Evolutionary conservation across 495 filamentous ascomycete species (phyloP).

Genomic region (Neurospora sp.): DNA sequence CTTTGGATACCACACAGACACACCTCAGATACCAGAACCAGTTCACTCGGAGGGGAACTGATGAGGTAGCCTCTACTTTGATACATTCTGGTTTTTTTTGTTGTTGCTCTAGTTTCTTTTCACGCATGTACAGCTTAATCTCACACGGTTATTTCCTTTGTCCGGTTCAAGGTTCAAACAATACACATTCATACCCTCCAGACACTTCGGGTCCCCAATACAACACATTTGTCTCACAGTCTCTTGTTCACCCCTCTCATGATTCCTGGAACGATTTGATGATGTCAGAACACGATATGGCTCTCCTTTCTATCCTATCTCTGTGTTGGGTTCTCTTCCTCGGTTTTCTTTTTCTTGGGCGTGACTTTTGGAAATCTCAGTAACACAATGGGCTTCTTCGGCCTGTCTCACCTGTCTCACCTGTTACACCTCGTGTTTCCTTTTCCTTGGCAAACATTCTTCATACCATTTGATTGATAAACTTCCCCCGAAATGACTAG

Average conservation of each 20-base stretch:
- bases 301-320: constrained; percentile 6
- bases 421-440: neutral
- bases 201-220: neutral
- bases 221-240: neutral
- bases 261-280: neutral
- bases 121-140: neutral
- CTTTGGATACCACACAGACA: neutral
- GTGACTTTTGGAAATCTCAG: neutral
- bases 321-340: constrained; percentile 11
- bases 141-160: neutral
- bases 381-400: neutral
- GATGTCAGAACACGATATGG: constrained; percentile 2
- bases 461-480: neutral
- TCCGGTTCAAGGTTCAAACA: neutral
- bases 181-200: neutral
- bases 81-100: neutral
- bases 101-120: neutral
- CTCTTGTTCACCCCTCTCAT: neutral
- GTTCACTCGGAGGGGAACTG: neutral
- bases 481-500: neutral
- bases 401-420: neutral
- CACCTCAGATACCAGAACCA: neutral
- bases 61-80: neutral
- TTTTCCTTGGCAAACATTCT: neutral
- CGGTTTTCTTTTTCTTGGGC: neutral